Percentiles rank a stretch among this genome's conserved stretches.
Conservation (phyloP, 495 filamentous ascomycete species). For the Penicillium bovifimosum region DNA sequence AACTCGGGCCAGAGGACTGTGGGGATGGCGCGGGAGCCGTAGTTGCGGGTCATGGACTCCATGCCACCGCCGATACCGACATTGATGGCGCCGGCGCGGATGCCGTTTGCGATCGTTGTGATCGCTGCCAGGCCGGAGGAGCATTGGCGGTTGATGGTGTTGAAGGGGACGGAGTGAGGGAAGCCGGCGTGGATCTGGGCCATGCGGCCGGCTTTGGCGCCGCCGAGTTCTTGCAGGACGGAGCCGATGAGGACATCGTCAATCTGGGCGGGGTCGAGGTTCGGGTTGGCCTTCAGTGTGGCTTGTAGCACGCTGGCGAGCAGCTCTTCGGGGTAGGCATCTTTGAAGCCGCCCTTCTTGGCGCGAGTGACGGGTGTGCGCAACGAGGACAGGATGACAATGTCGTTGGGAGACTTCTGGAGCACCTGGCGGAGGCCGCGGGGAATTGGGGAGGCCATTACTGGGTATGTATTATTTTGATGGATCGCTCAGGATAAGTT, state of each 20-base stretch:
- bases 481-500: neutral
- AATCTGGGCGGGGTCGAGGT: constrained; percentile 64
- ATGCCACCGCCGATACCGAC: constrained; percentile 85
- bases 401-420: constrained; percentile 70
- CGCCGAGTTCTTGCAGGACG: constrained; percentile 85
- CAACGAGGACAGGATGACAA: constrained; percentile 82
- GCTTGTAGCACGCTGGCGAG: constrained; percentile 77
- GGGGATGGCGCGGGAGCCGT: constrained; percentile 76
- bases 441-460: constrained; percentile 52
- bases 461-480: constrained; percentile 1
- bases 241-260: constrained; percentile 82
- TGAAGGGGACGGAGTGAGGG: constrained; percentile 65
- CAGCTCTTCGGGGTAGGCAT: constrained; percentile 86
- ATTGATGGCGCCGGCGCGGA: constrained; percentile 63
- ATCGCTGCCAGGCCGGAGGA: constrained; percentile 71
- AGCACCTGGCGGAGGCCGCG: constrained; percentile 72
- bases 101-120: constrained; percentile 62
- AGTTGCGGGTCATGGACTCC: constrained; percentile 92
- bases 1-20: constrained; percentile 72
- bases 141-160: constrained; percentile 86
- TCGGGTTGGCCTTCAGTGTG: constrained; percentile 68
- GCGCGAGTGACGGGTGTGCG: constrained; percentile 81
- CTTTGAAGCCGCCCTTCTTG: constrained; percentile 76
- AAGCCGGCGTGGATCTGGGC: constrained; percentile 77
- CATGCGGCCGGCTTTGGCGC: constrained; percentile 88